phyloP scores from a whole-genome alignment of 495 filamentous ascomycete genomes.

The Parmelia sp. region DNA sequence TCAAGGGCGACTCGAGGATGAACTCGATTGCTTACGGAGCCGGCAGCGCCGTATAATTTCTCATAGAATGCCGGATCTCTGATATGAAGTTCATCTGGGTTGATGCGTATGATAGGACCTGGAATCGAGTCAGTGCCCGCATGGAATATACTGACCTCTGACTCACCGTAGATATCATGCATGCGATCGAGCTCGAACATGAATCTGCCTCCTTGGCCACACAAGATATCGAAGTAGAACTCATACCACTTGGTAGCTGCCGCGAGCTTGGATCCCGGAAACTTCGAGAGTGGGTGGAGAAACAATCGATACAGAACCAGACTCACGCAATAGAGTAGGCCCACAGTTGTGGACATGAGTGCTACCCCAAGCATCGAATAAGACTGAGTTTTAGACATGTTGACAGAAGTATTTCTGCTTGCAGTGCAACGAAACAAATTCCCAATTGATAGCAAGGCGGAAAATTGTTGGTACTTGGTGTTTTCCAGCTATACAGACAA shows the following conservation, averaged over 20 bases:
- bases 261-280: conserved; percentile 47
- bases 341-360: no score
- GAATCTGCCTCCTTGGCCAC: conserved; percentile 31
- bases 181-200: conserved; percentile 40
- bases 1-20: no score
- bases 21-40: neutral
- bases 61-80: conserved; percentile 14
- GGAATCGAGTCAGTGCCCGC: neutral
- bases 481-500: no score
- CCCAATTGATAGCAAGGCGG: no score
- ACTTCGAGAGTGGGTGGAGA: conserved; percentile 38
- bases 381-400: no score
- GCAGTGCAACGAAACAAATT: no score
- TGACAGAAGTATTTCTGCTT: no score
- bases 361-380: no score
- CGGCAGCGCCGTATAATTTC: conserved; percentile 1
- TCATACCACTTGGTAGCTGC: conserved; percentile 46
- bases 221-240: conserved; percentile 42
- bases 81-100: conserved; percentile 14
- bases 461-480: no score
- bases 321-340: conserved; percentile 4
- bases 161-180: conserved; percentile 44
- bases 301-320: conserved; percentile 32
- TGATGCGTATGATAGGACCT: conserved; percentile 16
- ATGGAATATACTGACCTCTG: neutral